Base-by-base conservation (phyloP, 2,329 filamentous ascomycete species). In the Calycina herbarum region DNA sequence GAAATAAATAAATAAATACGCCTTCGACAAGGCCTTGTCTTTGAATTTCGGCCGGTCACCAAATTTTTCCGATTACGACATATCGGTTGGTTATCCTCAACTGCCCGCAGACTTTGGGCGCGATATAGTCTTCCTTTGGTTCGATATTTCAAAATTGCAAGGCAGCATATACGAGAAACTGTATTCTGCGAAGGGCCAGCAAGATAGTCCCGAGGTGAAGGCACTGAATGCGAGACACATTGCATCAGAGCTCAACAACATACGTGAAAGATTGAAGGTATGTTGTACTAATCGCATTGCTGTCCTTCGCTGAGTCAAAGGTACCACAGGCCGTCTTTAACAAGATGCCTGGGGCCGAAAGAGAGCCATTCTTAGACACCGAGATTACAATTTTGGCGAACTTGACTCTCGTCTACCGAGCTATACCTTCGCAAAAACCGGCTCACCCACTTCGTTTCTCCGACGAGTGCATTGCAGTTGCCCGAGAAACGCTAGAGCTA, bases 31-130 rank as follows among this genome's bases (percentile, higher is more conserved):
- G 33, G 60, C 54, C 33, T 38, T 67, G 27, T 62, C 62, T 4
- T 40, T 67, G 15, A 64, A 67, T 29, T 67, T 67, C 38, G 66
- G 66, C 10, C 58, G 66, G 8, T 59, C 66, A 29, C 59, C 66
- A 54, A 67, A 61, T 24, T 64, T 61, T 42, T 61, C 62, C 11
- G 66, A 67, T 33, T 64, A 60, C 17, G 65, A 67, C 13, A 67
- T 67, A 15, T 54, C 54, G 4, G 45, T 62, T 8, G 40, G 48
- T 7, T 67, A 67, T 57, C 62, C 65, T 3, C 6, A 15, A 42
- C 27, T 17, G n/a, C 42, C 35, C 35, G 35, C 35, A 38, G 35
- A 38, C 35, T 38, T 38, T 38, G 35, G 35, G 35, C 8, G 35
- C 20, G 64, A 45, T 45, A 62, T 45, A 15, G 15, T 42, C 31